Evolutionary conservation across 1,284 basidiomycete genomes (phyloP), one percentile per base, ranked within the genome.

Genomic region (Ceratobasidium sp.): DNA sequence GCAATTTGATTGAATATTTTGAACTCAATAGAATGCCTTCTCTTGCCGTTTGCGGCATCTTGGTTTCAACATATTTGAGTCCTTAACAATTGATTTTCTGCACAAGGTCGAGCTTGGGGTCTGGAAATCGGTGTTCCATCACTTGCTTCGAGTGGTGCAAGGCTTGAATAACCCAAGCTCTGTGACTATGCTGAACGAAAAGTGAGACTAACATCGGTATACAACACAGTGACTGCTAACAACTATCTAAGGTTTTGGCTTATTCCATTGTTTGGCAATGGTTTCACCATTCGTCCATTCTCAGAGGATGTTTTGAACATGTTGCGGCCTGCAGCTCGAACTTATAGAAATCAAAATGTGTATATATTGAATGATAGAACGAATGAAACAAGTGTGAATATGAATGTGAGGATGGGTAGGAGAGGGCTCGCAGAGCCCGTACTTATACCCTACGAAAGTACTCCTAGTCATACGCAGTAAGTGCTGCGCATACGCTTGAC

Each of bases 141-240:
- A 88, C 73, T 77, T 87, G 0, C 63, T 87, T 0, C 84, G 85
- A 0, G 82, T 87, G 1, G 79, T 87, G 0, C 77, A 85, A n/a
- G n/a, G n/a, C 60, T 71, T 81, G 6, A 40, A 58, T 26, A 72
- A 51, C 49, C 18, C 61, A n/a, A 58, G 23, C 9, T 6, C 53
- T 20, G 40, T 78, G 6, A 39, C 51, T n/a, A 39, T 56, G 26
- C 69, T 80, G 7, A 77, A 80, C 44, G 12, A 55, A 26, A 26
- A 75, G 72, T 78, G 39, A 12, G 77, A 44, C 9, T 44, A 7
- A 12, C 64, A 15, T 66, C 7, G 42, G 20, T 44, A 40, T 18
- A 6, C 6, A 18, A 18, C 2, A n/a, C 13, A 28, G 9, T 72
- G 42, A n/a, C 42, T 7, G 40, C 23, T 56, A 33, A 28, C 39